Base-by-base conservation (phyloP, 495 filamentous ascomycete species). In the Rhypophila decipiens region DNA sequence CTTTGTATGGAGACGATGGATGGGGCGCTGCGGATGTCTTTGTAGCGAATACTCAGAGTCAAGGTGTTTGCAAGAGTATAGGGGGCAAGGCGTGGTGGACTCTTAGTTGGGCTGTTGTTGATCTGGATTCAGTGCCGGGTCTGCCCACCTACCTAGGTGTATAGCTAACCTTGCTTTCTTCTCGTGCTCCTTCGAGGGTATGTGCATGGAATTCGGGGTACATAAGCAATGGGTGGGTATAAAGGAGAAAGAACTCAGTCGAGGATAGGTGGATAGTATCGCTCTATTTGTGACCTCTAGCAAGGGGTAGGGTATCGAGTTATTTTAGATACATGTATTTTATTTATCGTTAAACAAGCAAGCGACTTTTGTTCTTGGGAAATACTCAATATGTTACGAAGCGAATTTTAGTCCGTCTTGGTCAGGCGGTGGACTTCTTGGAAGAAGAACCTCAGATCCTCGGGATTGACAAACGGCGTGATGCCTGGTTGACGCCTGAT, bases 401-500 rank as follows among this genome's bases (percentile, higher is more conserved):
- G 23, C 35, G 33, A 53, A 45, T 58, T 40, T 22, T 21, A 42
- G n/a, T 51, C 43, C 0, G 44, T 65, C 39, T 61, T 69, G 49
- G 71, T 76, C 39, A 79, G 68, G 44, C 88, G 85, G 60, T 94
- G 87, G 46, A 96, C 81, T 67, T 98, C 94, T 65, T 94, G 72
- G 51, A 97, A 94, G 76, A 83, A 98, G 71, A 91, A 94, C 59
- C 77, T 87, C 46, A 98, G 71, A 63, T 96, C 81, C 33, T 96
- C 89, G 2, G 93, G 93, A 50, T 95, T 82, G 21, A 97, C 93
- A 47, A 87, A 83, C 2, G 94, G 93, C 17, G 94, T 97, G 45
- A 98, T 87, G 52, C 88, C 86, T 89, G 22, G 9, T 45, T 12
- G 10, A 34, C n/a, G 22, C 11, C 19, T 15, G 17, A 24, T 22